A percentile compares a stretch with the other conserved stretches of the same genome.
Conservation (phyloP, 2,329 filamentous ascomycete species). For the Ascocoryne sarcoides region DNA sequence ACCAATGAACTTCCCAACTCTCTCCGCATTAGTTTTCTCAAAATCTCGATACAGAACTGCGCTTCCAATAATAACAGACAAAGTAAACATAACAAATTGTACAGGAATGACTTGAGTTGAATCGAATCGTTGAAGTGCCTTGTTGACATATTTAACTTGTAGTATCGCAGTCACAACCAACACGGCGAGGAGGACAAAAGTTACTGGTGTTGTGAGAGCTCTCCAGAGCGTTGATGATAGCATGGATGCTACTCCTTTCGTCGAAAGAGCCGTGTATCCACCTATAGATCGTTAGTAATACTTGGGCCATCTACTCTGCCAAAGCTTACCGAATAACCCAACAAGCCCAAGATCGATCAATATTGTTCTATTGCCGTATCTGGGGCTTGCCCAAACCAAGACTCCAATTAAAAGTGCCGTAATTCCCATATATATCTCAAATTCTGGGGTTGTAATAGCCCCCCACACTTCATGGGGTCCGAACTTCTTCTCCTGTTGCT, state of each 20-base stretch:
- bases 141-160: slow-evolving; percentile 96
- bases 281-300: slow-evolving; percentile 39
- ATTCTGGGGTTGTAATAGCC: slow-evolving; percentile 79
- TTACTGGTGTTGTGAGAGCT: slow-evolving; percentile 84
- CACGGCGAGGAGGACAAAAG: slow-evolving; percentile 74
- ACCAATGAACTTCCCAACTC: slow-evolving; percentile 76
- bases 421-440: slow-evolving; percentile 80
- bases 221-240: slow-evolving; percentile 84
- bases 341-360: slow-evolving; percentile 90
- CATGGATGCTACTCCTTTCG: slow-evolving; percentile 92
- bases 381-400: slow-evolving; percentile 74
- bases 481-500: slow-evolving; percentile 79
- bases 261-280: slow-evolving; percentile 92
- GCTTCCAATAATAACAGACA: slow-evolving; percentile 91
- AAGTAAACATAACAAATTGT: slow-evolving; percentile 93
- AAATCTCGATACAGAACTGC: slow-evolving; percentile 93
- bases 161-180: slow-evolving; percentile 80
- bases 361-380: slow-evolving; percentile 78
- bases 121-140: slow-evolving; percentile 81
- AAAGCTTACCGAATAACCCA: slow-evolving; percentile 71
- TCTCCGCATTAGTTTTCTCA: slow-evolving; percentile 65
- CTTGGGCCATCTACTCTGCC: background rate
- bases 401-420: slow-evolving; percentile 64
- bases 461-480: slow-evolving; percentile 85
- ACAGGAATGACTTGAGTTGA: slow-evolving; percentile 97